Percentiles rank a stretch among this genome's conserved stretches.
Evolutionary conservation across 768 basidiomycete genomes (phyloP).

Genomic region (Pleurotus salmoneostramineus): DNA sequence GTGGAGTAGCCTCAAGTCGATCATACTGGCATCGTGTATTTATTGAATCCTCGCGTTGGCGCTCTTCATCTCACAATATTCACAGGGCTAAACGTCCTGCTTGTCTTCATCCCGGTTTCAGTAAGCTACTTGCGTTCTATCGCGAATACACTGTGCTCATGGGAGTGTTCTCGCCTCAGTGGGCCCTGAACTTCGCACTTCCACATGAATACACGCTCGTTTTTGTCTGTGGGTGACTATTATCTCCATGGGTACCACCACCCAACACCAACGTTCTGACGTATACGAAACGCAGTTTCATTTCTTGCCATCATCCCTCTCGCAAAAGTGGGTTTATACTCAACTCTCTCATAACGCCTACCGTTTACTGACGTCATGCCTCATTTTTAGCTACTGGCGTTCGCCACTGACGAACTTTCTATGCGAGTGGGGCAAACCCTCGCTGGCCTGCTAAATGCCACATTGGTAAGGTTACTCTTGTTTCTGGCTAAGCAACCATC

Average conservation of each 20-base stretch:
- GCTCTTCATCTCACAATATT: not conserved
- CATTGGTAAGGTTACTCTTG: conserved; percentile 44
- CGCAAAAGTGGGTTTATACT: conserved; percentile 51
- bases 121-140: conserved; percentile 27
- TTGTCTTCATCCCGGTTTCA: conserved; percentile 70
- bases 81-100: conserved; percentile 66
- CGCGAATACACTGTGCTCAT: not conserved
- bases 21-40: conserved; percentile 57
- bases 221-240: conserved; percentile 60
- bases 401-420: conserved; percentile 84
- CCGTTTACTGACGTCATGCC: not conserved
- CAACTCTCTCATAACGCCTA: not conserved
- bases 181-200: conserved; percentile 66
- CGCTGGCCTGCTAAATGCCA: conserved; percentile 83
- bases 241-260: not conserved
- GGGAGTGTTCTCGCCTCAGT: conserved; percentile 33
- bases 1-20: conserved; percentile 44
- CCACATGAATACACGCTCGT: conserved; percentile 51
- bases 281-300: conserved; percentile 40
- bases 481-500: not conserved
- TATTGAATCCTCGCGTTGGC: not conserved
- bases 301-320: conserved; percentile 84
- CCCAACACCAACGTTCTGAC: not conserved
- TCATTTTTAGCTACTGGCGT: conserved; percentile 58
- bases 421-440: conserved; percentile 79